These are phyloP conservation scores for Macroventuria anomochaeta DNA, from an alignment of 2,329 filamentous ascomycete genomes.

Conservation along the genomic window DNA sequence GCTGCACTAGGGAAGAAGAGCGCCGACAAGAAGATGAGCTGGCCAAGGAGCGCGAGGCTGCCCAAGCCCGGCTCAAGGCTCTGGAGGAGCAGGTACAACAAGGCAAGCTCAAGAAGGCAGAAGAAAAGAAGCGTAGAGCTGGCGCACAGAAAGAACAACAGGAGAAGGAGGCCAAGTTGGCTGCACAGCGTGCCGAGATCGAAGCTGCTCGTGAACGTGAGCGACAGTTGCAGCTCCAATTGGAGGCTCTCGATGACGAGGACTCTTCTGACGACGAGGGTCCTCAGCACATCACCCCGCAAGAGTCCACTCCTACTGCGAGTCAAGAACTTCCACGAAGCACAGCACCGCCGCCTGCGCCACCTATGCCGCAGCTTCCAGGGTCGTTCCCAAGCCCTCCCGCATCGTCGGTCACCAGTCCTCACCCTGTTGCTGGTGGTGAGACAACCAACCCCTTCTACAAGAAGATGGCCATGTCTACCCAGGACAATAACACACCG, in stretches of 20 bases:
- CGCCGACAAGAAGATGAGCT: conserved; percentile 80
- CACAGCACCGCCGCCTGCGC: conserved; percentile 55
- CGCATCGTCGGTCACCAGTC: conserved; percentile 58
- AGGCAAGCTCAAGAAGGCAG: conserved; percentile 93
- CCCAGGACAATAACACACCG: conserved; percentile 57
- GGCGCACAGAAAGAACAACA: conserved; percentile 84
- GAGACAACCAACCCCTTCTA: conserved; percentile 97
- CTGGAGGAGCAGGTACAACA: conserved; percentile 93
- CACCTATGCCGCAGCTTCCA: conserved; percentile 53
- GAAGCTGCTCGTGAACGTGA: conserved; percentile 91
- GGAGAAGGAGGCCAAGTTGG: conserved; percentile 84
- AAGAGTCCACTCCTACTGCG: conserved; percentile 64
- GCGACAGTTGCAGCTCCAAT: conserved; percentile 84
- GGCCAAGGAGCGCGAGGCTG: conserved; percentile 77
- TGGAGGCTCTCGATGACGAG: conserved; percentile 79
- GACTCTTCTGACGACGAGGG: conserved; percentile 75
- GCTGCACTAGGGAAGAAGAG: conserved; percentile 69
- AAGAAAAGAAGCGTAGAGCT: conserved; percentile 92
- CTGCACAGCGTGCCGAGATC: conserved; percentile 86
- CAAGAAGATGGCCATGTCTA: conserved; percentile 80
- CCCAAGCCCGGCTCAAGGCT: conserved; percentile 81
- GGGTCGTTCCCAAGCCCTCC: conserved; percentile 55
- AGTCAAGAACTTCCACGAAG: conserved; percentile 60
- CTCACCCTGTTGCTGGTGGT: conserved; percentile 62
- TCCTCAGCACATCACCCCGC: conserved; percentile 70